phyloP scores from a whole-genome alignment of 768 basidiomycete genomes.

The Leccinum variicolor region DNA sequence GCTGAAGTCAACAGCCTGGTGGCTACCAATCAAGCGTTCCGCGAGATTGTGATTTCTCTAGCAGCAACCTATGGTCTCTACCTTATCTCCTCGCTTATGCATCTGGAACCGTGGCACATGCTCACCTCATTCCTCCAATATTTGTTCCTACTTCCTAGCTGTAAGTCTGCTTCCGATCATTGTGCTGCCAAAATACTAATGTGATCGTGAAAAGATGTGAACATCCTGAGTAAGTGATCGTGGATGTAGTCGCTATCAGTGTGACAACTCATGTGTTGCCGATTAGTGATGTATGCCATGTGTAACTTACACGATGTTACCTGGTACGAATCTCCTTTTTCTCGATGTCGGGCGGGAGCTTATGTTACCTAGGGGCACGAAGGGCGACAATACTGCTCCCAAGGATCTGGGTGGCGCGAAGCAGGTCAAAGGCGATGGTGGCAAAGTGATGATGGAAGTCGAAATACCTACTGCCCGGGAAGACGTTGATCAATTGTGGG shows the following conservation, averaged over 20 bases:
- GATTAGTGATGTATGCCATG: slow-evolving; percentile 85
- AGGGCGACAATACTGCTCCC: slow-evolving; percentile 83
- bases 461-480: slow-evolving; percentile 78
- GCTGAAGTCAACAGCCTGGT: slow-evolving; percentile 49
- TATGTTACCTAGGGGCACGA: slow-evolving; percentile 65
- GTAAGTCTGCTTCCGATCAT: slow-evolving; percentile 35
- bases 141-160: slow-evolving; percentile 82
- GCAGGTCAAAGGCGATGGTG: slow-evolving; percentile 80
- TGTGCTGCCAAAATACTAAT: slow-evolving; percentile 6
- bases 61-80: slow-evolving; percentile 79
- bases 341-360: not conserved
- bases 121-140: slow-evolving; percentile 91
- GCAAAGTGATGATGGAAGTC: slow-evolving; percentile 85
- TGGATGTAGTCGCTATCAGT: not conserved
- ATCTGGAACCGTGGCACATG: slow-evolving; percentile 97
- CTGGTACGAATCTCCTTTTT: slow-evolving; percentile 37
- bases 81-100: slow-evolving; percentile 82
- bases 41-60: slow-evolving; percentile 82
- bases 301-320: slow-evolving; percentile 90
- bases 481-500: slow-evolving; percentile 87
- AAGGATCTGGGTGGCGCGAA: slow-evolving; percentile 92
- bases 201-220: slow-evolving; percentile 48
- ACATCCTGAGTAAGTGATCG: slow-evolving; percentile 64
- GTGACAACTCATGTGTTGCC: not conserved
- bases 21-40: slow-evolving; percentile 62